These are phyloP conservation scores for Capsaspora owczarzaki DNA, from an alignment of 78 protist species.

Conservation along the genomic window DNA sequence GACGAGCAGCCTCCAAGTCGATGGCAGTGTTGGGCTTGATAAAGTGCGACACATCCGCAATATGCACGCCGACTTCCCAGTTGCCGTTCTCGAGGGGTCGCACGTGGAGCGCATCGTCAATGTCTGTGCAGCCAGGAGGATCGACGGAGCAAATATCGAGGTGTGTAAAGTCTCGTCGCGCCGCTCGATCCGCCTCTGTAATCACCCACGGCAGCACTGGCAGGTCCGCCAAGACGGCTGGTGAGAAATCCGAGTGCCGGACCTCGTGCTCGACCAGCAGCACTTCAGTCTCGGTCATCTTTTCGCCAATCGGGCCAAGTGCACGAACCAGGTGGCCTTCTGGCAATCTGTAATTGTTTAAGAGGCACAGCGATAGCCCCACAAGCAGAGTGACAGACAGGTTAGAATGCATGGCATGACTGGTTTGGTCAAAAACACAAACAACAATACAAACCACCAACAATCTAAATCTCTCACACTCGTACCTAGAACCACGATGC, in stretches of 20 bases:
- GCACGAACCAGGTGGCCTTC: slow-evolving; percentile 37
- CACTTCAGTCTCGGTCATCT: slow-evolving; percentile 27
- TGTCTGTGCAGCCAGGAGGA: slow-evolving; percentile 85
- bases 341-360: neutral
- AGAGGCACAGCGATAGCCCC: no score
- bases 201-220: neutral
- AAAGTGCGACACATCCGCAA: slow-evolving; percentile 90
- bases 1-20: slow-evolving; percentile 58
- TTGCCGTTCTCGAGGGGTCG: slow-evolving; percentile 30
- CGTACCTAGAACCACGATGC: neutral
- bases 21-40: slow-evolving; percentile 50
- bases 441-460: neutral
- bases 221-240: slow-evolving; percentile 1
- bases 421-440: neutral
- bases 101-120: slow-evolving; percentile 93
- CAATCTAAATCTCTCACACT: no score
- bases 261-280: slow-evolving; percentile 45
- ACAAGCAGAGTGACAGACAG: neutral
- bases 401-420: neutral
- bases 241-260: neutral
- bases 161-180: neutral
- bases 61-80: slow-evolving; percentile 76
- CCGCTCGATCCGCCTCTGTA: neutral
- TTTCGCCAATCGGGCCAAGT: slow-evolving; percentile 42
- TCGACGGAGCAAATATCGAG: neutral